These are phyloP conservation scores for Microdochium trichocladiopsis DNA, from an alignment of 2,329 filamentous ascomycete genomes.

Conservation along the genomic window DNA sequence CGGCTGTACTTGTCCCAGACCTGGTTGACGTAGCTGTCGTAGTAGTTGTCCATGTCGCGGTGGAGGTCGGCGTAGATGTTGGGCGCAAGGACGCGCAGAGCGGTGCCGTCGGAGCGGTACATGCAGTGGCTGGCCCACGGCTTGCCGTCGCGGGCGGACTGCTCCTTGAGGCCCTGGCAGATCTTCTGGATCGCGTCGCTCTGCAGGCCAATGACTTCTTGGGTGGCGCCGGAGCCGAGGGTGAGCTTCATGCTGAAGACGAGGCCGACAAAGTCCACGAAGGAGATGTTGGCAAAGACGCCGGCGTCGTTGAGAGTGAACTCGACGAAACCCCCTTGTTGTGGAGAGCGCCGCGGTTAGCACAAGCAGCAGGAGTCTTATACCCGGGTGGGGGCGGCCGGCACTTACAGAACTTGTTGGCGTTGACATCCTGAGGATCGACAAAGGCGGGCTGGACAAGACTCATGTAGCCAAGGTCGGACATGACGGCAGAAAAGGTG, in stretches of 20 bases:
- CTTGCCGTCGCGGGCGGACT: constrained; percentile 39
- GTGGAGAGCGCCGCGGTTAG: background rate
- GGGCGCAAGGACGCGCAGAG: constrained; percentile 19
- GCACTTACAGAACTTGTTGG: constrained; percentile 1
- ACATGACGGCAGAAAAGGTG: constrained; percentile 19
- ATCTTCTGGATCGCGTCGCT: constrained; percentile 43
- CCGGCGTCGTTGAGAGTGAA: constrained; percentile 8
- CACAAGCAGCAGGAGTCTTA: background rate
- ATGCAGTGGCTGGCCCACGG: constrained; percentile 43
- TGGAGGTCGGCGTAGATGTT: constrained; percentile 18
- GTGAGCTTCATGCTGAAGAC: constrained; percentile 25
- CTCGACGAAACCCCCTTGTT: constrained; percentile 14
- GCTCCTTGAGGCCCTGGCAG: constrained; percentile 38
- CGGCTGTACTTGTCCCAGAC: constrained; percentile 19
- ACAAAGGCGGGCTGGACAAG: constrained; percentile 21
- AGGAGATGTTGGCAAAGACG: constrained; percentile 14
- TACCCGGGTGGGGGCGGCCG: background rate
- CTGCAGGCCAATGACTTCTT: constrained; percentile 39
- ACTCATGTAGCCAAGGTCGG: constrained; percentile 9
- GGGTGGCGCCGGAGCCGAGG: constrained; percentile 22
- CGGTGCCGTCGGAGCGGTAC: constrained; percentile 8
- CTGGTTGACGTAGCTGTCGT: constrained; percentile 16
- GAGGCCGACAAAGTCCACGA: constrained; percentile 20
- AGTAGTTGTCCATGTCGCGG: constrained; percentile 17
- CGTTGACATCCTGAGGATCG: constrained; percentile 7